A percentile compares a stretch with the other conserved stretches of the same genome.
Conservation (phyloP, 768 basidiomycete species). For the Agrocybe praecox region DNA sequence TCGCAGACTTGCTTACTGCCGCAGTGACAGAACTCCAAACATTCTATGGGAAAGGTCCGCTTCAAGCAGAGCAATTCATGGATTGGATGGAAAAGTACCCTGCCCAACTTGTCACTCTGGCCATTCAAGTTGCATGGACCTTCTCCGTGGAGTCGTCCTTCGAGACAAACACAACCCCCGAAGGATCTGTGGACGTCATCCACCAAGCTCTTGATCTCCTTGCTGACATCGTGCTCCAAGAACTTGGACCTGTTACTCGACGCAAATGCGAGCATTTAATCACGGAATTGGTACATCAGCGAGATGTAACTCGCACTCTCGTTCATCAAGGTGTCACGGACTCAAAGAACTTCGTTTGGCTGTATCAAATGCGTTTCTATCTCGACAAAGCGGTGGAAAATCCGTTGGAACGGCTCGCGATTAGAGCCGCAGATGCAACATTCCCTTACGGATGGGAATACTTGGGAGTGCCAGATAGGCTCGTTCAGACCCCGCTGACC, state of each 20-base stretch:
- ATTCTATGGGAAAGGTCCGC: constrained; percentile 73
- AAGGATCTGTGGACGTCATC: constrained; percentile 72
- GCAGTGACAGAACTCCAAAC: constrained; percentile 78
- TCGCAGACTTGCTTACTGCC: constrained; percentile 80
- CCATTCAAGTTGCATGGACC: constrained; percentile 95
- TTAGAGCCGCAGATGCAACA: constrained; percentile 86
- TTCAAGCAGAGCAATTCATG: constrained; percentile 74
- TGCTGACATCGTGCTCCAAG: constrained; percentile 94
- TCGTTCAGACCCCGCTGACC: constrained; percentile 97
- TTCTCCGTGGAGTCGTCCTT: constrained; percentile 74
- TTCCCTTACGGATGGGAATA: constrained; percentile 99
- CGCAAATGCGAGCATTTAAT: constrained; percentile 99
- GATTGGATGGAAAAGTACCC: constrained; percentile 94
- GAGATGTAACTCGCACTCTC: constrained; percentile 88
- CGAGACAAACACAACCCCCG: constrained; percentile 55
- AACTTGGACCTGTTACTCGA: constrained; percentile 87
- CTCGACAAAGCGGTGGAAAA: constrained; percentile 71
- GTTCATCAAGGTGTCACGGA: constrained; percentile 66
- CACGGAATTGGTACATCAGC: constrained; percentile 97
- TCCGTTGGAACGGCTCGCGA: constrained; percentile 77
- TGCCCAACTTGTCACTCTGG: constrained; percentile 95
- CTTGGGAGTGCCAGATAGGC: constrained; percentile 92
- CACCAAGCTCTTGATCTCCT: constrained; percentile 87
- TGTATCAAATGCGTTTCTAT: constrained; percentile 99
- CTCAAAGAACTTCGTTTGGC: constrained; percentile 82